phyloP scores from a whole-genome alignment of 495 filamentous ascomycete species.

The Trichoderma virens region DNA sequence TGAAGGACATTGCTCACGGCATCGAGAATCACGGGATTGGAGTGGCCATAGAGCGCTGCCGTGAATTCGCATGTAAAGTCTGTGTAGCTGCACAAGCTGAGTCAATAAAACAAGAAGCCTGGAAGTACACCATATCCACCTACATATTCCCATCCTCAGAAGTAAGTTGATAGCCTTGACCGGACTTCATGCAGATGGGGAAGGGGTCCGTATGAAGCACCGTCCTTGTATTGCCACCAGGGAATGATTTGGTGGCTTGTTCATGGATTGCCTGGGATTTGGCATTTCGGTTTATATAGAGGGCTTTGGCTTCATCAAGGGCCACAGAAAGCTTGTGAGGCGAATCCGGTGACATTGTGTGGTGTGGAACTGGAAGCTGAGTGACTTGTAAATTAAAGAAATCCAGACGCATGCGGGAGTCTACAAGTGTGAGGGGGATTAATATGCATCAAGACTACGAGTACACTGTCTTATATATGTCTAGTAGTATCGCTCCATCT shows the following conservation, averaged over 20 bases:
- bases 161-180: slow-evolving; percentile 28
- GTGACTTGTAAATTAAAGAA: background rate
- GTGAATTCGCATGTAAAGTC: slow-evolving; percentile 47
- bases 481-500: too few relatives aligned
- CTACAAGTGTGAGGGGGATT: too few relatives aligned
- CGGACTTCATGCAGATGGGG: slow-evolving; percentile 40
- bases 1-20: slow-evolving; percentile 31
- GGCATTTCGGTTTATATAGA: slow-evolving; percentile 28
- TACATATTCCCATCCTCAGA: slow-evolving; percentile 39
- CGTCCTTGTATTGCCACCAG: slow-evolving; percentile 56
- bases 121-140: background rate
- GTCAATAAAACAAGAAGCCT: background rate
- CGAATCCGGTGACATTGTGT: background rate
- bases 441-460: too few relatives aligned
- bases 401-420: background rate
- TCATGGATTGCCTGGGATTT: slow-evolving; percentile 29
- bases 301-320: slow-evolving; percentile 22
- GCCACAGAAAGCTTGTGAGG: slow-evolving; percentile 12
- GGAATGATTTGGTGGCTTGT: slow-evolving; percentile 34
- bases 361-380: background rate
- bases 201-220: slow-evolving; percentile 51
- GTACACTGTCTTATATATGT: too few relatives aligned
- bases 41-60: slow-evolving; percentile 49
- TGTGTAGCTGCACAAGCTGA: slow-evolving; percentile 22
- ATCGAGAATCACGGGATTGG: slow-evolving; percentile 31